These are phyloP conservation scores for Paraphaeosphaeria minitans DNA, from an alignment of 2,329 filamentous ascomycete genomes.

Conservation along the genomic window DNA sequence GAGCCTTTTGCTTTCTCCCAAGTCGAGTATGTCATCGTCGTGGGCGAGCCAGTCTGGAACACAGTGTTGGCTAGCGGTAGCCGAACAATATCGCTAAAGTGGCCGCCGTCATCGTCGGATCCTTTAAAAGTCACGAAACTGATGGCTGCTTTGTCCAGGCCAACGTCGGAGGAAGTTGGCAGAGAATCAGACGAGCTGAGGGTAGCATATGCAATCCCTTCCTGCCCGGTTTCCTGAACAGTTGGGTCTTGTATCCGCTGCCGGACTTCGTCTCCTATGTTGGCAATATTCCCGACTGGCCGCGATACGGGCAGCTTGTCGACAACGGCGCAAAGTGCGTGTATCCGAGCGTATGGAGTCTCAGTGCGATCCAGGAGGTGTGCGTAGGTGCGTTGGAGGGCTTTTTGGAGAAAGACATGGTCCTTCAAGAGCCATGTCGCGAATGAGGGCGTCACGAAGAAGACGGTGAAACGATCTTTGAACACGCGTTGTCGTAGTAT, in stretches of 20 bases:
- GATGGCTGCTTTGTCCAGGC: slow-evolving; percentile 29
- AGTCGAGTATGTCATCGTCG: slow-evolving; percentile 31
- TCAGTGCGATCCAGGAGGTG: neutral
- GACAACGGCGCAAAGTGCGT: slow-evolving; percentile 44
- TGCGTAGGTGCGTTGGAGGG: slow-evolving; percentile 27
- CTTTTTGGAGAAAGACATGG: slow-evolving; percentile 31
- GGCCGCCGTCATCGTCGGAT: neutral
- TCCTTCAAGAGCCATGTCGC: slow-evolving; percentile 38
- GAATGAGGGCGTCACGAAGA: slow-evolving; percentile 42
- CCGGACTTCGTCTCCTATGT: slow-evolving; percentile 9
- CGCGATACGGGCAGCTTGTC: slow-evolving; percentile 41
- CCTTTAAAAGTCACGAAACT: slow-evolving; percentile 26
- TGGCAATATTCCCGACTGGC: slow-evolving; percentile 4
- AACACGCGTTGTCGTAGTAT: slow-evolving; percentile 6
- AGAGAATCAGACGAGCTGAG: slow-evolving; percentile 22
- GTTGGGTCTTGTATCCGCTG: slow-evolving; percentile 16
- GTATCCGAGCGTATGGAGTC: slow-evolving; percentile 10
- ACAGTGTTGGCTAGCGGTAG: slow-evolving; percentile 78
- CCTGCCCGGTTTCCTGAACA: slow-evolving; percentile 31
- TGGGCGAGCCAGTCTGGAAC: slow-evolving; percentile 68
- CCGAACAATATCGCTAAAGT: slow-evolving; percentile 45
- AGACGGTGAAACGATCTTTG: slow-evolving; percentile 28
- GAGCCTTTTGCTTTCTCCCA: slow-evolving; percentile 30
- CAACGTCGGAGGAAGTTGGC: slow-evolving; percentile 7
- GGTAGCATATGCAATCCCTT: slow-evolving; percentile 42